Percentiles rank a stretch among this genome's conserved stretches.
These are phyloP conservation scores for Ascochyta fabae DNA, from an alignment of 2,329 filamentous ascomycete genomes.

Conservation along the genomic window DNA sequence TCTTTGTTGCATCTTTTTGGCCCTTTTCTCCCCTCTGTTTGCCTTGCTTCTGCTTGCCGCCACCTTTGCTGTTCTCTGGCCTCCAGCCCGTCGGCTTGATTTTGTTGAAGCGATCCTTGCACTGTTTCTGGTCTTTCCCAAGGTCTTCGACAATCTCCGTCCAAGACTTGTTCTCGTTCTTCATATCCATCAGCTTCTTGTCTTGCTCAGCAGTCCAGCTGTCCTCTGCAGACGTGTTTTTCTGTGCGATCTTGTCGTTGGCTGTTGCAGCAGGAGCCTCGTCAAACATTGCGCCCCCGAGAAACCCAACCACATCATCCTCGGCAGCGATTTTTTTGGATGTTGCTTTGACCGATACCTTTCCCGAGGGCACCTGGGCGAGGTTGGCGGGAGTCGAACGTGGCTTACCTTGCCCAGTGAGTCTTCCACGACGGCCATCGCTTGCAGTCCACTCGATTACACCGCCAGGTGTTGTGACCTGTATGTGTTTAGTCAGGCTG, in stretches of 20 bases:
- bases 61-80: slow-evolving; percentile 15
- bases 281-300: too few relatives aligned
- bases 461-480: slow-evolving; percentile 34
- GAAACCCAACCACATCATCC: not conserved
- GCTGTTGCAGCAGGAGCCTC: not conserved
- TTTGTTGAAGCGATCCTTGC: slow-evolving; percentile 40
- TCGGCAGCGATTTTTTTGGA: slow-evolving; percentile 6
- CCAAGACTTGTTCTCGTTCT: slow-evolving; percentile 39
- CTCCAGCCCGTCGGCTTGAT: slow-evolving; percentile 43
- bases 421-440: slow-evolving; percentile 40
- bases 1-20: slow-evolving; percentile 17
- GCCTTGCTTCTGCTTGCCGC: slow-evolving; percentile 28
- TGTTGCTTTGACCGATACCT: not conserved
- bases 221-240: not conserved
- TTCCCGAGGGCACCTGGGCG: slow-evolving; percentile 18
- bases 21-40: slow-evolving; percentile 26
- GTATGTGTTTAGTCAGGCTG: not conserved
- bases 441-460: slow-evolving; percentile 43
- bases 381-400: slow-evolving; percentile 25
- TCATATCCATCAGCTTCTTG: slow-evolving; percentile 47
- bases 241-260: not conserved
- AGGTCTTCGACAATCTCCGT: slow-evolving; percentile 38
- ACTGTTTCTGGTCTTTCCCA: slow-evolving; percentile 27
- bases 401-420: slow-evolving; percentile 25
- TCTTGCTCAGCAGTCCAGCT: slow-evolving; percentile 49